Conservation (phyloP, 495 filamentous ascomycete species). For the Eremomyces bilateralis region DNA sequence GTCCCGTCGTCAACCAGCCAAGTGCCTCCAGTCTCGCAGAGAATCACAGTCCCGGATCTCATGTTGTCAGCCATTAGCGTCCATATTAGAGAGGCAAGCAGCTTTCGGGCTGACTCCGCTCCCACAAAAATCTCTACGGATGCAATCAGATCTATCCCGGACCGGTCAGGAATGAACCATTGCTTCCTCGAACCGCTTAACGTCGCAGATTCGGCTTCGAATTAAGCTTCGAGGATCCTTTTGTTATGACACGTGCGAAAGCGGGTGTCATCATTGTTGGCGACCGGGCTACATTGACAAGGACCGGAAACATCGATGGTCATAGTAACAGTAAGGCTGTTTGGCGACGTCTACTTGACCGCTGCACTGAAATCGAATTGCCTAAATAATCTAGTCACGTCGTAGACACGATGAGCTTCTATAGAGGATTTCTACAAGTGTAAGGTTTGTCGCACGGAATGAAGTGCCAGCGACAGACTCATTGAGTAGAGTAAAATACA, state of each 20-base stretch:
- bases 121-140: conserved; percentile 24
- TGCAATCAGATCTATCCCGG: conserved; percentile 26
- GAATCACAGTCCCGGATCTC: conserved; percentile 18
- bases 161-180: conserved; percentile 31
- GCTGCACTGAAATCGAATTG: conserved; percentile 1
- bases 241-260: conserved; percentile 25
- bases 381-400: too few species aligned
- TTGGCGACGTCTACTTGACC: conserved; percentile 4
- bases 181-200: not conserved
- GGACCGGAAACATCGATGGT: too few species aligned
- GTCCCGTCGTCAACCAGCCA: conserved; percentile 29
- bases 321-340: conserved; percentile 5
- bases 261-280: conserved; percentile 26
- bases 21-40: conserved; percentile 22
- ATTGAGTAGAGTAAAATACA: too few species aligned
- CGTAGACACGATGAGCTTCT: too few species aligned
- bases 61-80: conserved; percentile 18
- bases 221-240: conserved; percentile 25
- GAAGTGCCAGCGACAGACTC: too few species aligned
- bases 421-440: too few species aligned
- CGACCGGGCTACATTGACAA: conserved; percentile 20
- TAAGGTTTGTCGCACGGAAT: too few species aligned
- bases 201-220: conserved; percentile 16
- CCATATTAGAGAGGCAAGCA: conserved; percentile 18
- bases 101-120: conserved; percentile 10